Evolutionary conservation across 495 filamentous ascomycete species (phyloP), one percentile per base, ranked within the genome.

Genomic region (Tetracladium marchalianum): DNA sequence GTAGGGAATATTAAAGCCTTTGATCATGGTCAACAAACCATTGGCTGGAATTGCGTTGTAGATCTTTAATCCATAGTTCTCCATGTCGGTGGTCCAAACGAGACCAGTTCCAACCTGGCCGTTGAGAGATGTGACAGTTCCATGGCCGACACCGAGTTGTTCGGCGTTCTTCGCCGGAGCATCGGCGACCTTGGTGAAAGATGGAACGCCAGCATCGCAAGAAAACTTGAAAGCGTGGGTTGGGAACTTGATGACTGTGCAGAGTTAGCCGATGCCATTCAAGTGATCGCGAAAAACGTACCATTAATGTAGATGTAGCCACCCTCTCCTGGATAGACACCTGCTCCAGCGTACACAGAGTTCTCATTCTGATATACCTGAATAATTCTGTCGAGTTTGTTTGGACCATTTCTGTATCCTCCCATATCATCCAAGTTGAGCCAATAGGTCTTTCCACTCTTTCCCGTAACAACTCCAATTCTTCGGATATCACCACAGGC

Each of bases 11-110:
- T 62, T 64, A 48, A 69, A 62, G 4, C 55, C 40, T 0, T 58
- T 62, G n/a, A 67, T 52, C 6, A 59, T 53, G 5, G 55, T 63
- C 24, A 71, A 44, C 4, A 57, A 40, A 0, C 65, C 62, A 27
- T 64, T 51, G 10, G 55, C 56, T 0, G 70, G 68, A 22, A 70
- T 54, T 11, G 66, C 64, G 10, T 68, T 65, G 50, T 71, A 70
- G 8, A 69, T 64, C 6, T 64, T 60, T 10, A 70, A 51, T 40
- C 62, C 63, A 4, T 52, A 55, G 1, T 65, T 65, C 24, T 69
- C 59, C 0, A 69, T 63, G 50, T 69, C 62, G 11, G 54, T 52
- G 12, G 63, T 59, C 66, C 66, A 69, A 33, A 64, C 31, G 1
- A 69, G 60, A 9, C 66, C 66, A 1, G 59, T 64, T 4, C 66